Evolutionary conservation across 352 stramenopile genomes (phyloP), one percentile per base, ranked within the genome.

Genomic region (Globisporangium iwayamae): DNA sequence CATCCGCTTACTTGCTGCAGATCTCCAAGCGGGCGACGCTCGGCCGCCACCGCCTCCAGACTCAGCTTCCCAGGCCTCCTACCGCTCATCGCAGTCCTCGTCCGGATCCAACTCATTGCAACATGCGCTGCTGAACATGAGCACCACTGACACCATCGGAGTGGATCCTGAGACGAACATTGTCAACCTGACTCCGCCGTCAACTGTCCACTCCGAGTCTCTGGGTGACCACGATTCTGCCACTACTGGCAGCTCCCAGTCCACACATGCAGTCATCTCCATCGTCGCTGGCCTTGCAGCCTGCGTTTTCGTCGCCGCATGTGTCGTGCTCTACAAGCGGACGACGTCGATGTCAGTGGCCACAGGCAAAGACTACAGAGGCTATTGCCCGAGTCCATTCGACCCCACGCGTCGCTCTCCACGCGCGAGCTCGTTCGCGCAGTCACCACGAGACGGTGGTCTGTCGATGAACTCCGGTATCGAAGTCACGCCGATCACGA

Each of bases 371-470:
- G 25, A 53, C 39, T 62, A 53, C 25, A 36, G n/a, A 18, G 50
- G 56, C 56, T 62, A 62, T 41, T 39, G 18, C 16, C 39, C 25
- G 4, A 53, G 39, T 53, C 56, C 56, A 25, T 62, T 62, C 9
- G 25, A 48, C 39, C 36, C 56, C n/a, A 45, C 25, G 2, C 34
- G 39, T 6, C 22, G n/a, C 55, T 8, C 22, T 18, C 41, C 14
- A 28, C 39, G 36, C n/a, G 8, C 20, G n/a, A 52, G 46, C 46
- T 52, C 46, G 8, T 30, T n/a, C 20, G 46, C 7, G 36, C 36
- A 41, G 7, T 52, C 46, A 8, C 46, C 18, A n/a, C n/a, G 14
- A 41, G 20, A 32, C 14, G 14, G 41, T 2, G 56, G 13, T 10
- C 25, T 41, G 30, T 52, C 51, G 14, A 57, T 39, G 16, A 30